Conservation (phyloP, 2,329 filamentous ascomycete genomes). For the Talaromyces sp. region DNA sequence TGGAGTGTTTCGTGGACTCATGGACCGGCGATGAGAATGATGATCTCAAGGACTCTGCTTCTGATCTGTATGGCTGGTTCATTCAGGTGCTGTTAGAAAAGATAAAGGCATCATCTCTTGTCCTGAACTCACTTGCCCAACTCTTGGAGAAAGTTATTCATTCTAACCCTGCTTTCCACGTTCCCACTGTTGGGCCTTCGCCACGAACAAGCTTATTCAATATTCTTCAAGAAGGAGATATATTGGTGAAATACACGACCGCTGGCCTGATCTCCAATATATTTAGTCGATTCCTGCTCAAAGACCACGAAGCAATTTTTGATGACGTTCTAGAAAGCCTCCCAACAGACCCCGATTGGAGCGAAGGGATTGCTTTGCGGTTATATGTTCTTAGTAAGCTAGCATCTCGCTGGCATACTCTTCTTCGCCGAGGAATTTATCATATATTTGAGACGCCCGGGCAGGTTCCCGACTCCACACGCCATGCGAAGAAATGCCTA, state of each 20-base stretch:
- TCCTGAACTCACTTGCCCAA: conserved; percentile 61
- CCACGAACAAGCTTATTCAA: conserved; percentile 68
- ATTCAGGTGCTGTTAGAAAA: conserved; percentile 62
- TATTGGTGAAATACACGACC: conserved; percentile 71
- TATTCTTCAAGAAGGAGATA: conserved; percentile 61
- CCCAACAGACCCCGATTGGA: conserved; percentile 64
- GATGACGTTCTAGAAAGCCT: conserved; percentile 75
- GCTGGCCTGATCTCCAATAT: conserved; percentile 64
- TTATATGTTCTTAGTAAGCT: conserved; percentile 70
- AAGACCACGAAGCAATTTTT: conserved; percentile 77
- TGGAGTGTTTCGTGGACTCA: conserved; percentile 57
- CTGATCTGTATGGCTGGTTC: conserved; percentile 76
- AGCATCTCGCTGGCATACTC: conserved; percentile 77
- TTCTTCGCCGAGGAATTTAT: conserved; percentile 82
- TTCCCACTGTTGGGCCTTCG: conserved; percentile 54
- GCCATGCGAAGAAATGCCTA: conserved; percentile 71
- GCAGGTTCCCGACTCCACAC: conserved; percentile 58
- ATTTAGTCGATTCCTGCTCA: conserved; percentile 77
- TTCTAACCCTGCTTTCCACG: conserved; percentile 62
- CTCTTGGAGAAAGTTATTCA: conserved; percentile 68
- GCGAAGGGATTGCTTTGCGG: conserved; percentile 80
- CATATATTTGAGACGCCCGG: conserved; percentile 90
- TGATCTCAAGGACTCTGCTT: conserved; percentile 60
- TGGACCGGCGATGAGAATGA: conserved; percentile 58
- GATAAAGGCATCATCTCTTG: conserved; percentile 63